A percentile compares a stretch with the other conserved stretches of the same genome.
Conservation (phyloP, 371 early-diverging fungal species). For the Syncephalastrum racemosum region DNA sequence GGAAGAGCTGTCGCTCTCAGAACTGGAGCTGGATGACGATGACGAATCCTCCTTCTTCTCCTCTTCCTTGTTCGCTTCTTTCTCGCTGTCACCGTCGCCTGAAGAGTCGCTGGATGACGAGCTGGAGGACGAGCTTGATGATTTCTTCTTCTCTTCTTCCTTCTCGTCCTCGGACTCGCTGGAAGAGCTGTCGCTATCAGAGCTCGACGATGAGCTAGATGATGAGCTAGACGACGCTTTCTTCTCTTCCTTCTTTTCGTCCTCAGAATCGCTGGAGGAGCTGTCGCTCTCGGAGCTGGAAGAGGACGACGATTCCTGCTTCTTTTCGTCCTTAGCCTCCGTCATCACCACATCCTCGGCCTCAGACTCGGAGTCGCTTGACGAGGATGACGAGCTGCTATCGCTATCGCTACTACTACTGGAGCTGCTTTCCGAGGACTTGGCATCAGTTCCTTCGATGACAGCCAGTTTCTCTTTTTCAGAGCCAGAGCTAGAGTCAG, state of each 20-base stretch:
- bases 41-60: constrained; percentile 9
- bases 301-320: constrained; percentile 4
- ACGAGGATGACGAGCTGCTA: not conserved
- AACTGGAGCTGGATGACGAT: constrained; percentile 10
- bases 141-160: constrained; percentile 22
- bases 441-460: too few species aligned
- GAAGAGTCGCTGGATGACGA: constrained; percentile 13
- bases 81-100: constrained; percentile 17
- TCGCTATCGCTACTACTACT: constrained; percentile 9
- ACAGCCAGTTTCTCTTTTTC: too few species aligned
- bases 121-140: constrained; percentile 8
- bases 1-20: constrained; percentile 22
- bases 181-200: constrained; percentile 12
- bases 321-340: constrained; percentile 8
- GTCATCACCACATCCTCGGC: constrained; percentile 13
- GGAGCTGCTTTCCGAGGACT: constrained; percentile 1
- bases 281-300: constrained; percentile 6
- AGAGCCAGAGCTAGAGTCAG: too few species aligned
- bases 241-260: constrained; percentile 5
- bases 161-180: constrained; percentile 23
- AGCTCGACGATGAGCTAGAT: constrained; percentile 13
- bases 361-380: constrained; percentile 3
- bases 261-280: constrained; percentile 8
- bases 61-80: constrained; percentile 23
- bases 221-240: constrained; percentile 17